Conservation (phyloP, 1,284 basidiomycete genomes). For the Ganoderma sp. region DNA sequence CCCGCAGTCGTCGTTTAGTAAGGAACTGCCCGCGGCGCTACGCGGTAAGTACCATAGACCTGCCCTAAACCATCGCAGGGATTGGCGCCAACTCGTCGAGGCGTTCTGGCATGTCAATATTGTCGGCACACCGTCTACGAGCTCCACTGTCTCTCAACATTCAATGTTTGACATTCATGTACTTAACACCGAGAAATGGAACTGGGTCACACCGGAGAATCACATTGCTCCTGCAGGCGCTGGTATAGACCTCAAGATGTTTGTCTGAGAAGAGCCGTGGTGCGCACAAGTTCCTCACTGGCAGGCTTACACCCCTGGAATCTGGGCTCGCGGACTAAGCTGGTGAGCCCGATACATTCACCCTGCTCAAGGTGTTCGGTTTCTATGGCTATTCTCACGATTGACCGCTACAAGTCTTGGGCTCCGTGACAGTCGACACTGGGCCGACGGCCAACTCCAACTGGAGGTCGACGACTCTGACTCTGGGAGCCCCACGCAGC, state of each 20-base stretch:
- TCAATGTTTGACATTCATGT: too few species aligned
- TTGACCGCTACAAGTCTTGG: conserved; percentile 23
- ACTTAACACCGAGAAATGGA: too few species aligned
- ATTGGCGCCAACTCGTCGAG: too few species aligned
- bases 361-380: conserved; percentile 16
- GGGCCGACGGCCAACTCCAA: too few species aligned
- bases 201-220: too few species aligned
- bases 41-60: too few species aligned
- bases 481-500: background rate
- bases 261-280: conserved; percentile 8
- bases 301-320: background rate
- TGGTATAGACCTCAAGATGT: background rate
- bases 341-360: background rate
- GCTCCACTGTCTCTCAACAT: too few species aligned
- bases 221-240: background rate
- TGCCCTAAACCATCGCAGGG: too few species aligned
- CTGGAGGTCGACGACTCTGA: background rate
- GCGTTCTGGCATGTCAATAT: too few species aligned
- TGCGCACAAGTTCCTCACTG: conserved; percentile 7
- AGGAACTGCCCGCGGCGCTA: too few species aligned
- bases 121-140: too few species aligned
- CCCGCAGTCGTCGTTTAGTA: too few species aligned
- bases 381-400: conserved; percentile 24
- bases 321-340: background rate
- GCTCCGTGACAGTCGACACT: conserved; percentile 8